phyloP scores from a whole-genome alignment of 1,284 basidiomycete species.

The Melampsora americana region DNA sequence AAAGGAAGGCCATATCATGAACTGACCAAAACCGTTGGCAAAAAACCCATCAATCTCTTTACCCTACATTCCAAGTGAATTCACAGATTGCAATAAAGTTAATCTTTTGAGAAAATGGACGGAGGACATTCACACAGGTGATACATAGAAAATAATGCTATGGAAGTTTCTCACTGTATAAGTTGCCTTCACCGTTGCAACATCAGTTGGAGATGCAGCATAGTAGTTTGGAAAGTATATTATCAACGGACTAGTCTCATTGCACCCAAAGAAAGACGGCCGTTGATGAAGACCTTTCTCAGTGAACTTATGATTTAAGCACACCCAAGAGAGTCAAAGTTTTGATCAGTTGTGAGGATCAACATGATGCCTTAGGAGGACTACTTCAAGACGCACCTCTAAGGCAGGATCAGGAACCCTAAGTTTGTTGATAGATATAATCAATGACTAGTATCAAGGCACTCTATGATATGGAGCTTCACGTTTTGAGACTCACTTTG shows the following conservation, averaged over 20 bases:
- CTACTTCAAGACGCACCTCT: too few relatives aligned
- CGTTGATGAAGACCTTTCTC: constrained; percentile 17
- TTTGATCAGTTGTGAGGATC: too few relatives aligned
- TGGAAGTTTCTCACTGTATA: constrained; percentile 12
- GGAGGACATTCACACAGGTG: background rate
- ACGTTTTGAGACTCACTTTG: constrained; percentile 7
- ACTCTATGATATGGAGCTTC: background rate
- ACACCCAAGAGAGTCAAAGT: too few relatives aligned
- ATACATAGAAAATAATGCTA: too few relatives aligned
- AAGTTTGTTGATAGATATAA: background rate
- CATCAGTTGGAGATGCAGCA: constrained; percentile 10
- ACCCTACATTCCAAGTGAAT: background rate
- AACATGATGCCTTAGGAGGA: too few relatives aligned
- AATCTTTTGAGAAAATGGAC: background rate
- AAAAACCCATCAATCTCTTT: constrained; percentile 39
- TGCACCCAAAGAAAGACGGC: constrained; percentile 34
- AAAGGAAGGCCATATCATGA: background rate
- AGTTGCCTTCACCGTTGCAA: constrained; percentile 17
- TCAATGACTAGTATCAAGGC: background rate
- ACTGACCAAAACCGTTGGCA: constrained; percentile 30
- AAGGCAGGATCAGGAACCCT: constrained; percentile 20
- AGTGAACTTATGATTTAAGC: constrained; percentile 1
- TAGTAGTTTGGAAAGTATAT: constrained; percentile 37
- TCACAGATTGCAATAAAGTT: background rate
- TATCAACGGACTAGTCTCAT: constrained; percentile 21